Conservation (phyloP, 225 moss, liverwort and hornwort genomes). For the Pseudisothecium myosuroides region DNA sequence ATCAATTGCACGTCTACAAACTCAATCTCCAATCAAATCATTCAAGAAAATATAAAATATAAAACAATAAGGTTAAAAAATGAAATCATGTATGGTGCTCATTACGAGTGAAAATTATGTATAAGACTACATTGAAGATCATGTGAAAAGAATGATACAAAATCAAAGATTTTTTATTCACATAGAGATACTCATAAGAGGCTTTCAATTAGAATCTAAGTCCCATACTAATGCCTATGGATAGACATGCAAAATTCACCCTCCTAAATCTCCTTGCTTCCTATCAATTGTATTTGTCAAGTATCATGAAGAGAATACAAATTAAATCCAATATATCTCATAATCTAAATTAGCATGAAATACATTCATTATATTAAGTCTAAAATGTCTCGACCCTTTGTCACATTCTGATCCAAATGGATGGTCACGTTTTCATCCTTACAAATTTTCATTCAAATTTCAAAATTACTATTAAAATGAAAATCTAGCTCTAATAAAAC, state of each 20-base stretch:
- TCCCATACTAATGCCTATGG: background rate
- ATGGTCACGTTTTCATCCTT: background rate
- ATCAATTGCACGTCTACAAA: rapidly evolving
- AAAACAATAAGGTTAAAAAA: background rate
- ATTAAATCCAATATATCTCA: background rate
- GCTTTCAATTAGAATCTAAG: background rate
- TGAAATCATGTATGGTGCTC: background rate
- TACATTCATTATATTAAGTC: background rate
- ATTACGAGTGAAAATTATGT: background rate
- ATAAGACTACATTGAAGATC: background rate
- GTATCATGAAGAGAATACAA: background rate
- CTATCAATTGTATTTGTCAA: background rate
- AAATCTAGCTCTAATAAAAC: background rate
- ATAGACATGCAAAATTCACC: background rate
- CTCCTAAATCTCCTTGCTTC: background rate
- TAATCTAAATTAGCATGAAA: background rate
- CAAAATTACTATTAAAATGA: rapidly evolving
- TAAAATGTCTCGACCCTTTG: background rate
- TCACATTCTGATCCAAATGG: rapidly evolving
- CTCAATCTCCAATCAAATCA: background rate
- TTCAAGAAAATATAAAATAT: background rate
- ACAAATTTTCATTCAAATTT: background rate
- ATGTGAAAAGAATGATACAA: background rate
- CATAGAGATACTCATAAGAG: too few relatives aligned
- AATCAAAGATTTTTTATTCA: background rate